Base-by-base conservation (phyloP, 176 grass and related monocot species). In the Tillandsia leiboldiana region DNA sequence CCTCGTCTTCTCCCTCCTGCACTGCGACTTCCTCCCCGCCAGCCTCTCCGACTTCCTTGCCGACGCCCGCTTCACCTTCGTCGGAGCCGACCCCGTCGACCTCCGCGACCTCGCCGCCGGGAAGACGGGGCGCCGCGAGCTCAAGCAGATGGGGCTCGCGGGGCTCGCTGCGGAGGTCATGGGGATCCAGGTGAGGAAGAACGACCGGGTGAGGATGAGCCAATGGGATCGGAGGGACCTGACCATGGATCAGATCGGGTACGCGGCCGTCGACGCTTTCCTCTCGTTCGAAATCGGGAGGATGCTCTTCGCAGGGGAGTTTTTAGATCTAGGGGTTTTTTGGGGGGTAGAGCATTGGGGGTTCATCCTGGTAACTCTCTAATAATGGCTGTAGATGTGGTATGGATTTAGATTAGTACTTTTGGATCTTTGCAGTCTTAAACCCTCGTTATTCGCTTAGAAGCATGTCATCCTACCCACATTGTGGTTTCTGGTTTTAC, bases 191-290 rank as follows among this genome's bases (percentile, higher is more conserved):
- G 13, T 88, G 70, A 51, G 24, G 63, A 91, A 96, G 54, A 58
- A 77, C 0, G 24, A 9, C 33, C 0, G 20, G 10, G 65, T 91
- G 12, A 82, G 50, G 17, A 13, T 80, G 63, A 83, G 87, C 53
- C 50, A 50, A 12, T 91, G 87, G 87, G 80, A 69, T n/a, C 54
- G 33, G 0, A 10, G 0, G 10, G 3, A 26, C 49, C 85, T 96
- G 20, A 68, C 69, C 0, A 0, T 0, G 48, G 53, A 81, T 20
- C 87, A 91, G 75, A 73, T 88, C 11, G 4, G 2, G 9, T 91
- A 96, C 54, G 88, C 91, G 8, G 79, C 74, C 73, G 69, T 70
- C 20, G 83, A 91, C 33, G 80, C 87, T 0, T 96, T 82, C 67
- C 22, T 73, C 20, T 91, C 87, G 2, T 79, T 73, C 64, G 85